phyloP scores from a whole-genome alignment of 2,329 filamentous ascomycete genomes.

The Colletotrichum chlorophyti region DNA sequence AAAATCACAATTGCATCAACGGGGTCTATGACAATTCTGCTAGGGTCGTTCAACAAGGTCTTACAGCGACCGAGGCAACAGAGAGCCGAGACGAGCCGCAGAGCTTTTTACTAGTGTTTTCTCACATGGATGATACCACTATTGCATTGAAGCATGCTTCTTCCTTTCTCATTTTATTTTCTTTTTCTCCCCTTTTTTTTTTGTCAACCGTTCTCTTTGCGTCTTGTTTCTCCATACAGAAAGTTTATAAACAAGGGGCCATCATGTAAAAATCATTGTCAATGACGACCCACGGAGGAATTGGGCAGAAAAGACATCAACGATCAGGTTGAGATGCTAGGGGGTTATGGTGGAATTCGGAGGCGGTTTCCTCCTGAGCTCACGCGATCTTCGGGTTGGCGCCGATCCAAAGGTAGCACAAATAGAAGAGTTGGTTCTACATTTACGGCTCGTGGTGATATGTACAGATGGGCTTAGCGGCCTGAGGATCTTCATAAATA shows the following conservation, averaged over 20 bases:
- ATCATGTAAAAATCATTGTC: slow-evolving; percentile 25
- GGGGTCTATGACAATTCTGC: slow-evolving; percentile 27
- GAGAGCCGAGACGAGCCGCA: slow-evolving; percentile 27
- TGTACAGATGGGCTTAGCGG: neutral
- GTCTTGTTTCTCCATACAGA: slow-evolving; percentile 29
- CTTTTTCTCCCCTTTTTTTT: slow-evolving; percentile 15
- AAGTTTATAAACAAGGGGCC: slow-evolving; percentile 23
- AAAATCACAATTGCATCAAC: slow-evolving; percentile 27
- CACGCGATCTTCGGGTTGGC: neutral
- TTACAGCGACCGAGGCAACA: slow-evolving; percentile 27
- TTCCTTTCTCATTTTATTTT: slow-evolving; percentile 31
- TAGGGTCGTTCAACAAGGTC: slow-evolving; percentile 24
- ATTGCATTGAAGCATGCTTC: slow-evolving; percentile 45
- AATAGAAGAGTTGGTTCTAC: slow-evolving; percentile 23
- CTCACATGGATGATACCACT: slow-evolving; percentile 50
- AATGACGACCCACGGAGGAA: slow-evolving; percentile 4
- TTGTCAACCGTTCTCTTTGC: slow-evolving; percentile 26
- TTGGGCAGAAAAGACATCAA: neutral
- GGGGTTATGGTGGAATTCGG: slow-evolving; percentile 13
- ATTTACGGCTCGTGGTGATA: neutral
- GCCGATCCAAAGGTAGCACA: slow-evolving; percentile 15
- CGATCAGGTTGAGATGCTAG: neutral
- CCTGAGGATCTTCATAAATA: slow-evolving; percentile 11
- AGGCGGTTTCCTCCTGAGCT: slow-evolving; percentile 10
- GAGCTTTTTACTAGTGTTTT: slow-evolving; percentile 30